Percentiles rank a stretch among this genome's conserved stretches.
phyloP scores from a whole-genome alignment of 2,329 filamentous ascomycete species.

The Botryotinia convoluta region DNA sequence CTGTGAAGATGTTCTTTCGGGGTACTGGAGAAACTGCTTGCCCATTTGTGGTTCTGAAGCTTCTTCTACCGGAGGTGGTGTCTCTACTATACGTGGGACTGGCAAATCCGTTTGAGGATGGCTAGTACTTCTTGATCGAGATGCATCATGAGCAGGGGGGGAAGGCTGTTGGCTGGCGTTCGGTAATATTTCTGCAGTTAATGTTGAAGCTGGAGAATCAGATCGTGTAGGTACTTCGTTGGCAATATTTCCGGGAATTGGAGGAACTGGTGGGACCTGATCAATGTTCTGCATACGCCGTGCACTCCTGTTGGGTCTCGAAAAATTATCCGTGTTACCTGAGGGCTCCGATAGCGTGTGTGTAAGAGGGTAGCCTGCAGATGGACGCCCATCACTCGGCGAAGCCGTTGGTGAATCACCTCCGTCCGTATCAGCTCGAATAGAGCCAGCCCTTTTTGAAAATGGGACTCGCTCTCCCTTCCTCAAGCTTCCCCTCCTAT shows the following conservation, averaged over 20 bases:
- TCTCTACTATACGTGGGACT: conserved; percentile 64
- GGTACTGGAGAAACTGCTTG: conserved; percentile 24
- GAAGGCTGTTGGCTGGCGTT: neutral
- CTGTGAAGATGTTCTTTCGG: conserved; percentile 21
- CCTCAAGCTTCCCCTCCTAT: conserved; percentile 80
- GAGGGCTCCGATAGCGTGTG: conserved; percentile 70
- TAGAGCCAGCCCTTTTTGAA: conserved; percentile 66
- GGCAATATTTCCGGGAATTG: conserved; percentile 21
- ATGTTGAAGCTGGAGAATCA: conserved; percentile 16
- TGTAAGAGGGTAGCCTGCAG: conserved; percentile 43
- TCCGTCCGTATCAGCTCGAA: conserved; percentile 57
- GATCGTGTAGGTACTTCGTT: conserved; percentile 25
- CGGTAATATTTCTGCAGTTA: conserved; percentile 9
- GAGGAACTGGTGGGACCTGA: conserved; percentile 21
- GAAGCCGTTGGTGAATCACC: conserved; percentile 50
- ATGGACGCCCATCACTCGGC: conserved; percentile 45
- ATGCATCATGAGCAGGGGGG: conserved; percentile 1
- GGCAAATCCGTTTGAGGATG: conserved; percentile 36
- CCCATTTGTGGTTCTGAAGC: conserved; percentile 17
- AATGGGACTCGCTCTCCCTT: conserved; percentile 73
- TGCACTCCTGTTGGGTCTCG: conserved; percentile 48
- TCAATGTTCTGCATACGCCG: conserved; percentile 33
- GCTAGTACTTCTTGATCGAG: conserved; percentile 30
- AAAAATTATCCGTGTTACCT: conserved; percentile 57
- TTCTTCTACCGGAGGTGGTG: conserved; percentile 46